These are phyloP conservation scores for Lomentospora prolificans DNA, from an alignment of 2,329 filamentous ascomycete genomes.

Conservation along the genomic window DNA sequence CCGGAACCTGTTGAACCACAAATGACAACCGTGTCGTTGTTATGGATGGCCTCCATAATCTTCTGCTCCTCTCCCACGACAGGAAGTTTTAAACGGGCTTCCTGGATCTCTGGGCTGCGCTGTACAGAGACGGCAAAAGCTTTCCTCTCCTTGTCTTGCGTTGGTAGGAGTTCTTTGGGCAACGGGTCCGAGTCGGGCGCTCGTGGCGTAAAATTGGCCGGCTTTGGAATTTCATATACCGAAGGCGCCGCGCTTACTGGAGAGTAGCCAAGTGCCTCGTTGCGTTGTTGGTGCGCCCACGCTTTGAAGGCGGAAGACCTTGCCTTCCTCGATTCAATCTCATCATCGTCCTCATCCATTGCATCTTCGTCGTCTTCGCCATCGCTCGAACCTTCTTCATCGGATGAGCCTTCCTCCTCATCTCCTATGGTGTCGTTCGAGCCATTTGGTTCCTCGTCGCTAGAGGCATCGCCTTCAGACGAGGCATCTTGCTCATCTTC, in stretches of 20 bases:
- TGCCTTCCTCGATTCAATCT: conserved; percentile 20
- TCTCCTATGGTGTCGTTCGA: no score
- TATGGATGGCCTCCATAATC: conserved; percentile 96
- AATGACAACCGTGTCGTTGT: conserved; percentile 79
- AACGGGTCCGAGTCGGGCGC: conserved; percentile 61
- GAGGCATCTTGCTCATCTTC: conserved; percentile 26
- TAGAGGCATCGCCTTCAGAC: conserved; percentile 14
- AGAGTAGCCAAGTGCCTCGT: conserved; percentile 65
- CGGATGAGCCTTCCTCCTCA: conserved; percentile 14
- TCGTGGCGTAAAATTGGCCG: conserved; percentile 55
- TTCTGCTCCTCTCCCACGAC: conserved; percentile 93
- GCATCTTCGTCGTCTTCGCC: conserved; percentile 22
- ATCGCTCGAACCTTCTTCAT: conserved; percentile 16
- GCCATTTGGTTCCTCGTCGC: conserved; percentile 15
- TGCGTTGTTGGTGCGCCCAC: conserved; percentile 82
- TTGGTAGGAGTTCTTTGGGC: conserved; percentile 54
- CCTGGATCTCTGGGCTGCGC: conserved; percentile 64
- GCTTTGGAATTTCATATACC: conserved; percentile 42
- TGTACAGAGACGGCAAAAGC: conserved; percentile 65
- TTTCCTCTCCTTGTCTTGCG: conserved; percentile 53
- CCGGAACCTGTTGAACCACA: conserved; percentile 94
- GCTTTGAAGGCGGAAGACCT: conserved; percentile 70
- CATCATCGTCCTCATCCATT: conserved; percentile 20
- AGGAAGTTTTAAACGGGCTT: conserved; percentile 67
- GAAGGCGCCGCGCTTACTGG: conserved; percentile 30